Base-by-base conservation (phyloP, 805 yeast species). In the Starmerella geochares region DNA sequence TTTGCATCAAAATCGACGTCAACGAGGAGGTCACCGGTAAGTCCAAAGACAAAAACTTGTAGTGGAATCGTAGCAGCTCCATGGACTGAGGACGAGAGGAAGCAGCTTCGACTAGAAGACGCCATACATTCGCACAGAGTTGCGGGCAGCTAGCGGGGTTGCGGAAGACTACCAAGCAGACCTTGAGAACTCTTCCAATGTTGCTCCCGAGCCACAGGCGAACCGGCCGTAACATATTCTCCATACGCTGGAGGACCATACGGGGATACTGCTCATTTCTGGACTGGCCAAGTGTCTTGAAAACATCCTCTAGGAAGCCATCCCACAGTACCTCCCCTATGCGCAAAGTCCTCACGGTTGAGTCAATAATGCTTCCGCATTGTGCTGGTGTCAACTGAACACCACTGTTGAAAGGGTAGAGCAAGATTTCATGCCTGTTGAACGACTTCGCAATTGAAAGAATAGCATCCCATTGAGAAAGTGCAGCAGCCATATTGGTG, bases 31-130 rank as follows among this genome's bases (percentile, higher is more conserved):
- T 25, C 19, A 42, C 36, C 4, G 46, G 37, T 10, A 29, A 7
- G 4, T 42, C 46, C 37, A 42, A 20, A 13, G 37, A 28, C 19
- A 42, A 21, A 28, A 42, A 23, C 20, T 31, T 28, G 20, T 42
- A 42, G 16, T 42, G 46, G 28, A 42, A 42, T 19, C 37, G 35
- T 10, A 31, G 28, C 10, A 42, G 28, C 37, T 42, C 46, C 36
- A 42, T 21, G 5, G 37, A 21, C 28, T 42, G 35, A 11, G 46
- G 28, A 14, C 46, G 16, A 10, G 46, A 20, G 11, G 27, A 14
- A 1, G 37, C 46, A 11, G 28, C 10, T 9, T 28, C 46, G 11
- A 20, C 46, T 6, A 29, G 14, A 9, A 28, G 25, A 19, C 37
- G 46, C 46, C 46, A 42, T 4, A 42, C 46, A 11, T 31, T 28